Evolutionary conservation across 2,329 filamentous ascomycete genomes (phyloP), one percentile per base, ranked within the genome.

Genomic region (Pseudogymnoascus pannorum): DNA sequence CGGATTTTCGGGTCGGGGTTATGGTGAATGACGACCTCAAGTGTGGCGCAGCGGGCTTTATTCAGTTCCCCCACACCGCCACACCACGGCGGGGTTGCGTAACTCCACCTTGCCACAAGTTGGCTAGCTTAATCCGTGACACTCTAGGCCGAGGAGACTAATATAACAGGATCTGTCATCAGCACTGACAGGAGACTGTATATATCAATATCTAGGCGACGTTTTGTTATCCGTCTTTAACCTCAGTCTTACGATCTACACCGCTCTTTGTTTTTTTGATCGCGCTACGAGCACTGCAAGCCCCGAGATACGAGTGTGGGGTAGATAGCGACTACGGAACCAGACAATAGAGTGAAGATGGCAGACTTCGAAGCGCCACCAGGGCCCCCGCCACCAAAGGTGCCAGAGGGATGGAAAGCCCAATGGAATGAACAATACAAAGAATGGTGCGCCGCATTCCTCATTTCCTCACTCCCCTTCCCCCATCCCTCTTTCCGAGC

Each of bases 351-450:
- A 44, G 18, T 44, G 40, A 65, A 59, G 36, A 72, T 72, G 69
- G 63, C 61, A 29, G 69, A 71, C 22, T 71, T 72, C 57, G 61
- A 31, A 31, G 26, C 61, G 36, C 61, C 61, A 26, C 14, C 29
- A 26, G 59, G 59, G 54, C 82, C 82, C 44, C 84, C 84, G 26
- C 83, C 84, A 12, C 83, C 82, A 12, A 76, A 76, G 61, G 78
- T 86, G 3, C 91, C 90, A 2, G 87, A 89, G 69, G 92, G 92
- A 68, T 97, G 91, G 89, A 86, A 89, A 70, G 88, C 87, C 9
- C 84, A 91, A 66, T 96, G 87, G 84, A 94, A 96, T 74, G 85
- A 88, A 0, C 86, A 94, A 71, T 96, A 96, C 78, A 87, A 87
- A 70, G 88, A 94, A 81, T 96, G 90, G 87, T 86, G 71, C 67